Conservation (phyloP, 2,329 filamentous ascomycete genomes). For the Tothia fuscella region DNA sequence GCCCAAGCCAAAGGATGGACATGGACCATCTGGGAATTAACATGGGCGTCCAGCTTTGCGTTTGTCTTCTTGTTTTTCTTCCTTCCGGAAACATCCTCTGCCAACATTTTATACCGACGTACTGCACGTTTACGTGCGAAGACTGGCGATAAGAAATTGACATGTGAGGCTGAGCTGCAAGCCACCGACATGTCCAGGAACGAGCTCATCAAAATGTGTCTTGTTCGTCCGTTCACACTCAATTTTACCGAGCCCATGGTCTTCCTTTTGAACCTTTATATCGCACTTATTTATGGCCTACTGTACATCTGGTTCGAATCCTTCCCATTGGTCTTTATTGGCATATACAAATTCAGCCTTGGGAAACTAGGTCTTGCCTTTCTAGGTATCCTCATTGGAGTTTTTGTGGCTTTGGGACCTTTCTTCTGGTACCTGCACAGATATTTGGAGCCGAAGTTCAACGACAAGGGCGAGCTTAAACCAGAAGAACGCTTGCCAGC, state of each 20-base stretch:
- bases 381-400: slow-evolving; percentile 23
- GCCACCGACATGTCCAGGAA: slow-evolving; percentile 21
- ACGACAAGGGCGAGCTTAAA: slow-evolving; percentile 16
- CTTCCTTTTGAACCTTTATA: slow-evolving; percentile 24
- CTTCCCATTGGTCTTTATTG: slow-evolving; percentile 22
- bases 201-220: slow-evolving; percentile 33
- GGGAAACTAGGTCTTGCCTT: slow-evolving; percentile 22
- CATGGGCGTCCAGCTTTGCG: slow-evolving; percentile 29
- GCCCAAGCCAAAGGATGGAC: slow-evolving; percentile 30
- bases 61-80: slow-evolving; percentile 28
- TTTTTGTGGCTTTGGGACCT: slow-evolving; percentile 19
- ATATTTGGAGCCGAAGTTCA: slow-evolving; percentile 17
- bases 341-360: slow-evolving; percentile 20
- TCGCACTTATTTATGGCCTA: slow-evolving; percentile 23
- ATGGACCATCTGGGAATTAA: slow-evolving; percentile 32
- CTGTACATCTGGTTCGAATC: slow-evolving; percentile 26
- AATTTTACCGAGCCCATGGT: slow-evolving; percentile 24
- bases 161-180: slow-evolving; percentile 9
- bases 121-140: slow-evolving; percentile 33
- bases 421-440: slow-evolving; percentile 23
- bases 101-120: slow-evolving; percentile 30
- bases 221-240: slow-evolving; percentile 41
- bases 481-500: slow-evolving; percentile 25
- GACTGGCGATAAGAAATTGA: slow-evolving; percentile 15
- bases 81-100: slow-evolving; percentile 45